Percentiles rank a stretch among this genome's conserved stretches.
These are phyloP conservation scores for Mycothermus thermophilus DNA, from an alignment of 495 filamentous ascomycete genomes.

Conservation along the genomic window DNA sequence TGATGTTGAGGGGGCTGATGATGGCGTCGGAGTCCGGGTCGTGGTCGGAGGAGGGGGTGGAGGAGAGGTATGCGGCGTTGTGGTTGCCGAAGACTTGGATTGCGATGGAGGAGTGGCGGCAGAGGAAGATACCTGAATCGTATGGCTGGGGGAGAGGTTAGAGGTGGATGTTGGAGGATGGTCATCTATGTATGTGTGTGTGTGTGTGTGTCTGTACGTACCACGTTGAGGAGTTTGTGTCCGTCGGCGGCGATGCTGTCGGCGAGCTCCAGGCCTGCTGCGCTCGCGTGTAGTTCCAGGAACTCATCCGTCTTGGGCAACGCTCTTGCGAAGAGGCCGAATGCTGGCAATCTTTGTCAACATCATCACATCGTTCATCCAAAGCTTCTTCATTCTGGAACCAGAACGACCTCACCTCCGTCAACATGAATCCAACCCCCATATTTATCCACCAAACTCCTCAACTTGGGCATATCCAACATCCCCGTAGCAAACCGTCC, in stretches of 20 bases:
- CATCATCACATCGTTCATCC: conserved; percentile 2
- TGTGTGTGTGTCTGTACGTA: conserved; percentile 19
- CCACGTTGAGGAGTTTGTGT: conserved; percentile 87
- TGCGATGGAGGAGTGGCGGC: conserved; percentile 42
- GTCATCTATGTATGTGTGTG: neutral
- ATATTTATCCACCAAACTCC: conserved; percentile 57
- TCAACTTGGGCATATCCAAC: conserved; percentile 46
- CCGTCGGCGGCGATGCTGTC: conserved; percentile 79
- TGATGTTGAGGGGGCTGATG: conserved; percentile 73
- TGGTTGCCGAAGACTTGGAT: conserved; percentile 63
- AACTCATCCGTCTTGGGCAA: conserved; percentile 49
- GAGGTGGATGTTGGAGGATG: neutral
- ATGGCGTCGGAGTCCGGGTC: conserved; percentile 28
- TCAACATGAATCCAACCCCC: conserved; percentile 85
- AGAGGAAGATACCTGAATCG: conserved; percentile 83
- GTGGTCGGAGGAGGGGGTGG: conserved; percentile 13
- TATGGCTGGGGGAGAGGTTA: conserved; percentile 53
- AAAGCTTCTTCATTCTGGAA: too few species aligned
- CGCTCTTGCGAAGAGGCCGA: conserved; percentile 67
- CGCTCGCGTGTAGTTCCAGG: conserved; percentile 35
- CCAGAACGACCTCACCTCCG: conserved; percentile 51
- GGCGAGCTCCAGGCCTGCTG: conserved; percentile 61
- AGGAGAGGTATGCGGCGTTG: conserved; percentile 68
- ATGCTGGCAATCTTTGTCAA: conserved; percentile 38
- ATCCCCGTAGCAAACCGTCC: conserved; percentile 61